Base-by-base conservation (phyloP, 495 filamentous ascomycete genomes). In the Elaphomyces granulatus region DNA sequence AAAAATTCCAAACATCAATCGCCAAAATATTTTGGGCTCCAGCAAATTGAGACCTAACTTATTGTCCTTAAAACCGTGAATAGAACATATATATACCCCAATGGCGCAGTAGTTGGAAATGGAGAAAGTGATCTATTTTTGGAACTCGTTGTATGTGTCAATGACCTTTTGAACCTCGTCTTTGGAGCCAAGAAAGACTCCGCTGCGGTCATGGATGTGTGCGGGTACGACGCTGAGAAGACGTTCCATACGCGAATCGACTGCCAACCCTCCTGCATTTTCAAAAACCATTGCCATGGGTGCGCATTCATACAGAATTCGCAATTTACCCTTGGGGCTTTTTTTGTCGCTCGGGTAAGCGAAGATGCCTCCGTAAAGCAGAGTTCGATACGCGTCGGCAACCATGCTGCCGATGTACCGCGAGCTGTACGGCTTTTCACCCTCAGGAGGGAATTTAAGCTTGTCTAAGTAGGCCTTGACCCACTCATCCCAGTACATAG, bases 281-380 rank as follows among this genome's bases (percentile, higher is more conserved):
- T 98, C 90, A 64, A 98, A 94, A 15, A 98, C 71, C 87, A 96
- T 85, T 4, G 92, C 92, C 90, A 98, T 98, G 14, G 90, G 90
- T 2, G 92, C 90, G 59, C 90, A 98, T 68, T 98, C 90, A 64
- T 98, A 98, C 53, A 98, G 59, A 49, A 98, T 98, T 45, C 90
- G 72, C 50, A 98, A 72, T 72, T 98, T 98, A 32, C 90, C 90
- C 75, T 96, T 98, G 39, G 85, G 81, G 52, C 81, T 92, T 77
- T 98, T 96, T 67, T 88, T 90, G 58, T 98, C 90, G 2, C 86
- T 83, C 1, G 90, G 90, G 58, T 98, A 98, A 16, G 90, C 90
- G 55, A 98, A 98, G 48, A 98, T 80, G 46, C 90, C 90, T 36
- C 90, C 90, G 55, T 98, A 98, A 37, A 95, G 64, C 45, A 98